phyloP scores from a whole-genome alignment of 2,329 filamentous ascomycete genomes.

The Xylaria polymorpha region DNA sequence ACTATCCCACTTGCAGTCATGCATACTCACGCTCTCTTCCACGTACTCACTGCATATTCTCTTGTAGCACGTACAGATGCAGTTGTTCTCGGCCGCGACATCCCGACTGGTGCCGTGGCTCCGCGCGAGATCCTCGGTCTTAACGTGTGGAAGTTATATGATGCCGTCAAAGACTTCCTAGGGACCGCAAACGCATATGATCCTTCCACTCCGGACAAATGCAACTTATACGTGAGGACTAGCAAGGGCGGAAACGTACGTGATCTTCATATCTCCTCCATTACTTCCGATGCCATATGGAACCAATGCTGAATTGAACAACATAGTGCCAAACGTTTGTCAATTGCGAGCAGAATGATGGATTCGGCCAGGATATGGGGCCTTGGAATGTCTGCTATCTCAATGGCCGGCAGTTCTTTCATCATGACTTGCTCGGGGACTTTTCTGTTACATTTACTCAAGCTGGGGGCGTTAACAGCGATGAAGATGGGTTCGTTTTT shows the following conservation, averaged over 20 bases:
- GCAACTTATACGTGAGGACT: neutral
- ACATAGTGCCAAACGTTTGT: constrained; percentile 1
- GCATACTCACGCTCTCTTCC: neutral
- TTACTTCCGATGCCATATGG: neutral
- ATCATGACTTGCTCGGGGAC: neutral
- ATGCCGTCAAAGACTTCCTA: neutral
- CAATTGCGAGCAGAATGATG: neutral
- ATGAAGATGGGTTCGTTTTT: neutral
- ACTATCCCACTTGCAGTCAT: neutral
- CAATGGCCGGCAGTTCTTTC: neutral
- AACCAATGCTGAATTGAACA: neutral
- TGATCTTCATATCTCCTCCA: neutral
- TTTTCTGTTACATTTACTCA: neutral
- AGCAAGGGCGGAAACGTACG: neutral
- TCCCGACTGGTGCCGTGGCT: neutral
- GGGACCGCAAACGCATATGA: neutral
- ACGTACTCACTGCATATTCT: neutral
- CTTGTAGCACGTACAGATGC: neutral
- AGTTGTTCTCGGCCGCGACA: neutral
- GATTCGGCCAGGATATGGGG: neutral
- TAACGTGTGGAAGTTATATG: neutral
- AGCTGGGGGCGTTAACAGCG: neutral
- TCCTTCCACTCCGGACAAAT: neutral
- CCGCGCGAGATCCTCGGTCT: neutral
- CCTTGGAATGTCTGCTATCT: constrained; percentile 6